Evolutionary conservation across 1,284 basidiomycete species (phyloP).

Genomic region (Ceratobasidium sp.): DNA sequence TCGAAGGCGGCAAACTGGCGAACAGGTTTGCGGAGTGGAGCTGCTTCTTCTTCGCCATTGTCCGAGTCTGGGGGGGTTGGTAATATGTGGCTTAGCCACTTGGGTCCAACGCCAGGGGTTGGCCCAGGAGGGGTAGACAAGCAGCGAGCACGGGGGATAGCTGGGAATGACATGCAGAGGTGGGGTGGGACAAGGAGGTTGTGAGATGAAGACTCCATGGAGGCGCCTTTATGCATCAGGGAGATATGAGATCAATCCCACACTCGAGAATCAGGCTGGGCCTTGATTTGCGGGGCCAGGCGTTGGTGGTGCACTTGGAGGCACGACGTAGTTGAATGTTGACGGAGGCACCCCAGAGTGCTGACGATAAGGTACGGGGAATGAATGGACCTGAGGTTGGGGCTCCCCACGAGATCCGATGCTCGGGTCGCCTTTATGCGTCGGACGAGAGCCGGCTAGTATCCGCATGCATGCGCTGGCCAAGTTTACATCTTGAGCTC

Average conservation of each 20-base stretch:
- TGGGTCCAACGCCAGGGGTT: constrained; percentile 1
- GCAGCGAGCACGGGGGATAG: constrained; percentile 14
- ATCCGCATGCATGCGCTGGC: background rate
- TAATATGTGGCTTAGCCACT: constrained; percentile 18
- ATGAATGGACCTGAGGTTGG: constrained; percentile 13
- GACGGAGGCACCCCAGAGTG: constrained; percentile 4
- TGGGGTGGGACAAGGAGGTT: background rate
- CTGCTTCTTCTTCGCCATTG: constrained; percentile 15
- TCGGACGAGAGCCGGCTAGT: background rate
- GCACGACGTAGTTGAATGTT: too few relatives aligned
- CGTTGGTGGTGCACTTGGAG: too few relatives aligned
- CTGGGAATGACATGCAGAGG: constrained; percentile 12
- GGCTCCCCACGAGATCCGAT: constrained; percentile 22
- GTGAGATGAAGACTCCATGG: background rate
- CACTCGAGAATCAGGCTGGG: too few relatives aligned
- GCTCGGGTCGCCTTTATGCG: constrained; percentile 7
- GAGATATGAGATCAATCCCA: background rate
- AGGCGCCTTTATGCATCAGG: background rate
- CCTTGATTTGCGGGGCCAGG: constrained; percentile 21
- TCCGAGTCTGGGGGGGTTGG: constrained; percentile 25
- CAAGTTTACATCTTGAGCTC: background rate
- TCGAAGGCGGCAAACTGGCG: constrained; percentile 31
- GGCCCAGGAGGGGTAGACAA: background rate
- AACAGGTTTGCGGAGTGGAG: constrained; percentile 1
- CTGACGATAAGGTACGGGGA: constrained; percentile 11